Conservation (phyloP, 2,329 filamentous ascomycete genomes). For the Chrysosphaeria jannelii region DNA sequence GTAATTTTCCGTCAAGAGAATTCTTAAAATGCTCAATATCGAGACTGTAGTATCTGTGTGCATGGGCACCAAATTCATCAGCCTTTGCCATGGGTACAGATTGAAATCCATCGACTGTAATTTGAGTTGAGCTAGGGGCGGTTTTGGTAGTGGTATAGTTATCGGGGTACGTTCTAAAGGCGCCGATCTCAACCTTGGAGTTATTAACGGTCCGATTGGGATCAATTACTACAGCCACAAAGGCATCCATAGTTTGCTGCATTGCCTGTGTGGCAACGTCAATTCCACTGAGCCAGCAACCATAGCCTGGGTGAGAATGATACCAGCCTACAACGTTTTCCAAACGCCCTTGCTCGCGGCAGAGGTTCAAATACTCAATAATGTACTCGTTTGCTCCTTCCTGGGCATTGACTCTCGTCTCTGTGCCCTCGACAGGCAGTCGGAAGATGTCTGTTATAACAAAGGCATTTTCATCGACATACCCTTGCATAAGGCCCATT, state of each 20-base stretch:
- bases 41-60: slow-evolving; percentile 67
- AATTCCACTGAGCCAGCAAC: slow-evolving; percentile 92
- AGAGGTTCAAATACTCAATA: slow-evolving; percentile 51
- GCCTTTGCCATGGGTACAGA: slow-evolving; percentile 78
- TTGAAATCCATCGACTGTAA: slow-evolving; percentile 29
- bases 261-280: slow-evolving; percentile 69
- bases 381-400: slow-evolving; percentile 94
- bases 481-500: slow-evolving; percentile 96
- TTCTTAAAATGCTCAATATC: slow-evolving; percentile 90
- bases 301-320: slow-evolving; percentile 89
- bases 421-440: slow-evolving; percentile 88
- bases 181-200: slow-evolving; percentile 89
- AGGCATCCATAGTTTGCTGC: slow-evolving; percentile 75
- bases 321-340: slow-evolving; percentile 98
- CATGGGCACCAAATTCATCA: slow-evolving; percentile 84
- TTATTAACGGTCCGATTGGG: slow-evolving; percentile 84
- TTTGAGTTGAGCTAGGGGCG: slow-evolving; percentile 13
- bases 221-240: slow-evolving; percentile 86
- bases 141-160: slow-evolving; percentile 24
- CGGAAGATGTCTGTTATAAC: slow-evolving; percentile 86
- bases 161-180: slow-evolving; percentile 71
- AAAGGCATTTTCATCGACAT: slow-evolving; percentile 58
- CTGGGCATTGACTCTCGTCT: slow-evolving; percentile 89
- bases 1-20: slow-evolving; percentile 56
- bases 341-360: slow-evolving; percentile 42